A percentile compares a stretch with the other conserved stretches of the same genome.
Conservation (phyloP, 768 basidiomycete species). For the Suillus subluteus region DNA sequence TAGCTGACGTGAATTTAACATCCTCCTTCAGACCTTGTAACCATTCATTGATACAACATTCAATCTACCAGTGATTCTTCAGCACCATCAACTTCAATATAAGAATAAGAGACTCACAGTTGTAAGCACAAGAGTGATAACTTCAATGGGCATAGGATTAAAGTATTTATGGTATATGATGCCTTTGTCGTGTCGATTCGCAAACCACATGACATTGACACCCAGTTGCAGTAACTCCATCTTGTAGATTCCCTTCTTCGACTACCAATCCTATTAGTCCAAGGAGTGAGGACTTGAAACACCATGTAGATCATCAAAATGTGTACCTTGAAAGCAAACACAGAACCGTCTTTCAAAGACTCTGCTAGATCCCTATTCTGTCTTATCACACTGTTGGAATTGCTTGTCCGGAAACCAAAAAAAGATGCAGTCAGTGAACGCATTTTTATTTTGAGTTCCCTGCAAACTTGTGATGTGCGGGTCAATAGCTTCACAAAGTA, state of each 20-base stretch:
- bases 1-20: conserved; percentile 12
- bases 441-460: conserved; percentile 15
- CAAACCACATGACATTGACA: conserved; percentile 31
- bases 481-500: conserved; percentile 4
- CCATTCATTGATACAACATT: conserved; percentile 19
- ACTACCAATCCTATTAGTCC: conserved; percentile 6
- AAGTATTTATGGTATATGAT: conserved; percentile 25
- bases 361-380: conserved; percentile 10
- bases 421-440: conserved; percentile 1
- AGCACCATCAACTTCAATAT: neutral
- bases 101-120: neutral
- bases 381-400: conserved; percentile 2
- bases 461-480: conserved; percentile 13
- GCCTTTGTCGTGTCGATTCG: conserved; percentile 30
- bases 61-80: conserved; percentile 14
- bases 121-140: conserved; percentile 11
- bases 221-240: conserved; percentile 27
- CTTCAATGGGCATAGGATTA: conserved; percentile 21
- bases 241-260: conserved; percentile 28
- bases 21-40: conserved; percentile 13
- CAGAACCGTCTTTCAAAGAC: conserved; percentile 9
- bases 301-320: neutral
- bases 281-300: neutral
- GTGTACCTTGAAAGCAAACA: conserved; percentile 12
- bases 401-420: conserved; percentile 6